phyloP scores from a whole-genome alignment of 768 basidiomycete genomes.

The Russula olivacea region DNA sequence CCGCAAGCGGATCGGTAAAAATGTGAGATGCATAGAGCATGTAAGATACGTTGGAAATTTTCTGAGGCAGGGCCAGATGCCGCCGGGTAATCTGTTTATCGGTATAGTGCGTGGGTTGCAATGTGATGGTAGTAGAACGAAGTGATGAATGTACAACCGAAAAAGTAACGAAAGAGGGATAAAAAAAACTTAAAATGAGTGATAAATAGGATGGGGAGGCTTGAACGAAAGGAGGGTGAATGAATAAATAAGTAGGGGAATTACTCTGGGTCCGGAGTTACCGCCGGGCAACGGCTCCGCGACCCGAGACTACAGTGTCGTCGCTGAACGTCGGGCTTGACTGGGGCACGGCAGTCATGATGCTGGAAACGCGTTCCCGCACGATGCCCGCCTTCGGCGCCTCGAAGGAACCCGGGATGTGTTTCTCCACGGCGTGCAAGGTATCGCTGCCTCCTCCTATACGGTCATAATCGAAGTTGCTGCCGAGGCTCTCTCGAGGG shows the following conservation, averaged over 20 bases:
- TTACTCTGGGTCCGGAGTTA: not conserved
- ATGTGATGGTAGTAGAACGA: not conserved
- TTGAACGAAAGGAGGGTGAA: not conserved
- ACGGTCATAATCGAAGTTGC: conserved; percentile 36
- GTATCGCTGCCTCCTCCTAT: conserved; percentile 13
- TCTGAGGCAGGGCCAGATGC: conserved; percentile 6
- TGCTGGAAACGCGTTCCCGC: conserved; percentile 53
- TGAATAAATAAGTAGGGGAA: not conserved
- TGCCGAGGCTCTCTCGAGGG: conserved; percentile 56
- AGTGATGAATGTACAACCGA: conserved; percentile 1
- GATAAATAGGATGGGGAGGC: conserved; percentile 17
- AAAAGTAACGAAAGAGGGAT: conserved; percentile 1
- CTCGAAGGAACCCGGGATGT: conserved; percentile 27
- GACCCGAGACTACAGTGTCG: conserved; percentile 32
- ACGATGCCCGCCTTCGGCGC: conserved; percentile 29
- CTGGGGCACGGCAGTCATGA: conserved; percentile 45
- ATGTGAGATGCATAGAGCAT: conserved; percentile 20
- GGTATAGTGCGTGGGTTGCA: conserved; percentile 12
- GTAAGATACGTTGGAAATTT: not conserved
- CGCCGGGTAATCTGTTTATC: not conserved
- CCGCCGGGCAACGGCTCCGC: not conserved
- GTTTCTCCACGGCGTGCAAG: conserved; percentile 29
- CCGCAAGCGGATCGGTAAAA: conserved; percentile 11
- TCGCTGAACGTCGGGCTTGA: conserved; percentile 39
- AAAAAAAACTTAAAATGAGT: conserved; percentile 14